Evolutionary conservation across 257 asterid genomes (phyloP).

Genomic region (Jacaranda mimosifolia): DNA sequence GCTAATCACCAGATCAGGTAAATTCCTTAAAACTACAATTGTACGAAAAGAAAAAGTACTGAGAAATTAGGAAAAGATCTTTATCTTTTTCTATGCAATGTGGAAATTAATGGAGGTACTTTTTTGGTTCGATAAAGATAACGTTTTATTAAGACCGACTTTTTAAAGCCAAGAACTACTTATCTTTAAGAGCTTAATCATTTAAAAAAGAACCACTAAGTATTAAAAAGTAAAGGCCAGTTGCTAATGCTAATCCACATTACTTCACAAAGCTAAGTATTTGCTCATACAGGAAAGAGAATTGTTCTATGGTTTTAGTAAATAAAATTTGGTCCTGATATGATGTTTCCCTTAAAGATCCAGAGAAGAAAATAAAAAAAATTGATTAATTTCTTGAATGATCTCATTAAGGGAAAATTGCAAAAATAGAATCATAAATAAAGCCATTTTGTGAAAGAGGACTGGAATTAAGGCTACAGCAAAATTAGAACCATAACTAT

Average conservation of each 20-base stretch:
- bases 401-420: too few species aligned
- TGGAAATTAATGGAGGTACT: conserved; percentile 1
- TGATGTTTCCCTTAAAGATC: not conserved
- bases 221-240: not conserved
- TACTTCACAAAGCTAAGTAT: not conserved
- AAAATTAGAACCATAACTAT: too few species aligned
- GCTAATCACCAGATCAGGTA: not conserved
- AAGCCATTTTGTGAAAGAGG: too few species aligned
- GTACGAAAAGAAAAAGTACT: conserved; percentile 9
- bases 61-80: conserved; percentile 32
- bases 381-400: too few species aligned
- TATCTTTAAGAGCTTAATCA: conserved; percentile 29
- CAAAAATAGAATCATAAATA: too few species aligned
- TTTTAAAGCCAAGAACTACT: conserved; percentile 13
- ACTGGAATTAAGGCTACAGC: too few species aligned
- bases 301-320: not conserved
- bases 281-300: not conserved
- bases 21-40: not conserved
- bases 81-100: not conserved
- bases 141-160: not conserved
- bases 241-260: conserved; percentile 8
- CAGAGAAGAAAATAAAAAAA: too few species aligned
- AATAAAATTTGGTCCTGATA: not conserved
- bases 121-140: not conserved
- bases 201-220: conserved; percentile 3